Base-by-base conservation (phyloP, 2,329 filamentous ascomycete species). In the Scytalidium sp. region DNA sequence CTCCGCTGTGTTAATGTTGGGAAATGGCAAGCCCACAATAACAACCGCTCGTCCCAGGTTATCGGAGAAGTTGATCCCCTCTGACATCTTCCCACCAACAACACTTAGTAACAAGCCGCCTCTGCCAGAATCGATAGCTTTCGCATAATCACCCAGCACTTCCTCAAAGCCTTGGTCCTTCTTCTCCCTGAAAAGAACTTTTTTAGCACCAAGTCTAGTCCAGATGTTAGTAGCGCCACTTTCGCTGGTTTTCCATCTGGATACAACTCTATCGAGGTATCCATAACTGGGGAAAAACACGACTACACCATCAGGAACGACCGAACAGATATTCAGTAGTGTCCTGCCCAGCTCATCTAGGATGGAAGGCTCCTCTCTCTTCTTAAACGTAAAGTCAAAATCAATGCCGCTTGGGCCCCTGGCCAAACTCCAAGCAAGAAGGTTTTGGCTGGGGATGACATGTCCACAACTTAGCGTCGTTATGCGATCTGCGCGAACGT, bases 51-150 rank as follows among this genome's bases (percentile, higher is more conserved):
- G 85, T 1, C 94, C 94, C 0, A 99, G 82, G 3, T 80, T 78
- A 70, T 99, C 92, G 1, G 90, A 93, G 72, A 99, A 99, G 70
- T 99, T 99, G 72, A 99, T 99, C 56, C 94, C 94, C 70, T 99
- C 94, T 50, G 90, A 96, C 71, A 99, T 86, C 58, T 93, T 96
- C 13, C 94, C 94, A 48, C 93, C 93, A 2, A 99, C 87, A 3
- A 99, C 92, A 47, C 90, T 92, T 21, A 99, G 80, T 0, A 99
- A 79, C 0, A 97, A 72, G 0, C 88, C 93, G 0, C 92, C 92
- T 43, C 79, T 75, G 2, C 67, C 76, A 39, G 64, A 70, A 59
- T 66, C 75, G 32, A 97, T 85, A 3, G 86, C 83, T 20, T 78
- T 69, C 7, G 81, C 83, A 67, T 97, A 99, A 15, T 83, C 77